These are phyloP conservation scores for Taphrina confusa DNA, from an alignment of 1,139 yeast species.

Conservation along the genomic window DNA sequence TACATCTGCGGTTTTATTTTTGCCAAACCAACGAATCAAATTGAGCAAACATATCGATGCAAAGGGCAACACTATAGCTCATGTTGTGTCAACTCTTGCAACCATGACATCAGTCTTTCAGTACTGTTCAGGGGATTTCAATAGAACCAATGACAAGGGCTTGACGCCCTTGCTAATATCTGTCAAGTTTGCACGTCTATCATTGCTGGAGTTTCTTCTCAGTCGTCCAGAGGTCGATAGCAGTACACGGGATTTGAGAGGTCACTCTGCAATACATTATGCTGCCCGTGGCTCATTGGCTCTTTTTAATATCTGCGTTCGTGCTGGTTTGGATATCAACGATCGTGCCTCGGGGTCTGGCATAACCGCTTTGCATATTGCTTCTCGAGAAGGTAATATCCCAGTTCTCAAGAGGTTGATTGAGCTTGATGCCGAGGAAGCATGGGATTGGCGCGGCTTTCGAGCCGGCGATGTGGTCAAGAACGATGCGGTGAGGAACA, in stretches of 20 bases:
- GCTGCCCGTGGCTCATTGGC: conserved; percentile 27
- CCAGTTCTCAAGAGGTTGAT: conserved; percentile 21
- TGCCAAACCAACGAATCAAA: conserved; percentile 33
- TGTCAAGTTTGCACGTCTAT: conserved; percentile 67
- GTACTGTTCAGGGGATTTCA: conserved; percentile 55
- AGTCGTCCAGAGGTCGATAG: conserved; percentile 44
- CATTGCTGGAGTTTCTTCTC: conserved; percentile 54
- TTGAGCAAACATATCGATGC: conserved; percentile 63
- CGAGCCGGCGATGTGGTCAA: conserved; percentile 54
- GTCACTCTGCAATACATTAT: conserved; percentile 39
- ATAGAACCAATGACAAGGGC: conserved; percentile 60
- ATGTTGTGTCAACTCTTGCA: conserved; percentile 48
- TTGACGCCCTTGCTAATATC: conserved; percentile 71
- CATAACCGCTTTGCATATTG: conserved; percentile 45
- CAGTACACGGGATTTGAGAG: conserved; percentile 40
- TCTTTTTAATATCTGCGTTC: conserved; percentile 26
- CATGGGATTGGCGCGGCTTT: conserved; percentile 35
- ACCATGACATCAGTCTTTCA: conserved; percentile 15
- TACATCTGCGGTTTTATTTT: conserved; percentile 39
- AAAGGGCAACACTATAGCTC: conserved; percentile 74
- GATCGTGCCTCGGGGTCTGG: conserved; percentile 41
- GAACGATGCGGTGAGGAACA: conserved; percentile 52
- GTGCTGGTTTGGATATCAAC: conserved; percentile 40
- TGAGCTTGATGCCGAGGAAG: conserved; percentile 27
- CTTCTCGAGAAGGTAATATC: conserved; percentile 32